Evolutionary conservation across 345 rosid genomes (phyloP).

Genomic region (Reutealis trisperma): DNA sequence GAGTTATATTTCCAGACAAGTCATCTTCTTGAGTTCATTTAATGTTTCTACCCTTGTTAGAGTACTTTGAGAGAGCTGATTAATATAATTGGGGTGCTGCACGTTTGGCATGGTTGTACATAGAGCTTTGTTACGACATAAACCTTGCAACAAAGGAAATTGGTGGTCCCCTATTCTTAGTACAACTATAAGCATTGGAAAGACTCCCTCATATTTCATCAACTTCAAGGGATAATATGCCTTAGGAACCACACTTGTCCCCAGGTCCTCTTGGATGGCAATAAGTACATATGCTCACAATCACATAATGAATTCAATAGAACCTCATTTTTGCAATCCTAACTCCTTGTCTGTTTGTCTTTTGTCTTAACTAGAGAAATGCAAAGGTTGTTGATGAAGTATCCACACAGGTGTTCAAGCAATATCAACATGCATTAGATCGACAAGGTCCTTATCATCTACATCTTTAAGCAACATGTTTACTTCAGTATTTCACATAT

Average conservation of each 20-base stretch:
- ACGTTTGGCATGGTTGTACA: constrained; percentile 12
- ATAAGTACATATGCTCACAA: not conserved
- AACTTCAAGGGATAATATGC: not conserved
- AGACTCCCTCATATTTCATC: not conserved
- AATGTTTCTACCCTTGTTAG: constrained; percentile 12
- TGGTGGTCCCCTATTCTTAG: constrained; percentile 10
- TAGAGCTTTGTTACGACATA: constrained; percentile 14
- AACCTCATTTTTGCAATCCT: not conserved
- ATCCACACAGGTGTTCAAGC: not conserved
- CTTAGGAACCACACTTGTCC: not conserved
- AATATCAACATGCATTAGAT: constrained; percentile 14
- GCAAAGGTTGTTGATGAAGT: not conserved
- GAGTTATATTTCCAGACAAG: constrained; percentile 12
- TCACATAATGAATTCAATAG: not conserved
- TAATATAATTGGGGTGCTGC: constrained; percentile 11
- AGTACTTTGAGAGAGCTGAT: not conserved
- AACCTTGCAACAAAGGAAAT: constrained; percentile 4
- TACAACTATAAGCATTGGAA: constrained; percentile 13
- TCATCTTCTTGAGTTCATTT: constrained; percentile 4
- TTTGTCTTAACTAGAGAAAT: constrained; percentile 7
- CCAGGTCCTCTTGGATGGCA: constrained; percentile 12
- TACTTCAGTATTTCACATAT: not conserved
- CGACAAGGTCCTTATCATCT: constrained; percentile 12
- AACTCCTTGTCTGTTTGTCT: not conserved
- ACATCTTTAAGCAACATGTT: not conserved